Percentiles rank a stretch among this genome's conserved stretches.
These are phyloP conservation scores for Corymbia calophylla DNA, from an alignment of 441 rosid species.

Conservation along the genomic window DNA sequence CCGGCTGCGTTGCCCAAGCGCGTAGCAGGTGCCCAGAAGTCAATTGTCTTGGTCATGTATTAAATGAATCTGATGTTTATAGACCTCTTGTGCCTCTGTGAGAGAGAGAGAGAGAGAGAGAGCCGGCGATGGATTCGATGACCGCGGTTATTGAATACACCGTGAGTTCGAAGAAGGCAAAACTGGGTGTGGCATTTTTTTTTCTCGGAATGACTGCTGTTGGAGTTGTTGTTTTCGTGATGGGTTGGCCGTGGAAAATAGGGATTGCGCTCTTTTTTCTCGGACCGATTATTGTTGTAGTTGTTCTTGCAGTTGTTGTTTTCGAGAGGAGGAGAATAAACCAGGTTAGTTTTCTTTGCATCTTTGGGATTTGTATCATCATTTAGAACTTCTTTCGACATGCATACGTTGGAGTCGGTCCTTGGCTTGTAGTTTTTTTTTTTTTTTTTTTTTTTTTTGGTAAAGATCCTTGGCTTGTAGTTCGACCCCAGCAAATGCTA, in stretches of 20 bases:
- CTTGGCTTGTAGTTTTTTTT: background rate
- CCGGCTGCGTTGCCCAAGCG: background rate
- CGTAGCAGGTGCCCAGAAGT: background rate
- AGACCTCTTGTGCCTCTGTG: background rate
- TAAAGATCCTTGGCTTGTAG: background rate
- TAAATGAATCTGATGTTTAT: background rate
- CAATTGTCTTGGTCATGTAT: background rate
- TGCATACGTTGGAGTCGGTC: background rate
- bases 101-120: too few relatives aligned
- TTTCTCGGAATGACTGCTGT: too few relatives aligned
- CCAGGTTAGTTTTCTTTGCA: background rate
- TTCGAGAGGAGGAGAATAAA: background rate
- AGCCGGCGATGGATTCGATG: too few relatives aligned
- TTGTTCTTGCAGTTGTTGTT: background rate
- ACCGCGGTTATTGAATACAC: too few relatives aligned
- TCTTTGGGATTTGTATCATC: background rate
- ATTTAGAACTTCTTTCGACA: background rate
- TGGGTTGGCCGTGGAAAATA: too few relatives aligned
- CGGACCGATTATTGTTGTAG: background rate
- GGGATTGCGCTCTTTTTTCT: background rate
- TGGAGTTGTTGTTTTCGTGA: too few relatives aligned
- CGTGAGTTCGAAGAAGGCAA: too few relatives aligned
- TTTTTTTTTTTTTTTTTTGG: too few relatives aligned
- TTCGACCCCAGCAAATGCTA: background rate
- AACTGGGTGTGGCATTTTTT: too few relatives aligned